phyloP scores from a whole-genome alignment of 768 basidiomycete species.

The Trametes punicea region DNA sequence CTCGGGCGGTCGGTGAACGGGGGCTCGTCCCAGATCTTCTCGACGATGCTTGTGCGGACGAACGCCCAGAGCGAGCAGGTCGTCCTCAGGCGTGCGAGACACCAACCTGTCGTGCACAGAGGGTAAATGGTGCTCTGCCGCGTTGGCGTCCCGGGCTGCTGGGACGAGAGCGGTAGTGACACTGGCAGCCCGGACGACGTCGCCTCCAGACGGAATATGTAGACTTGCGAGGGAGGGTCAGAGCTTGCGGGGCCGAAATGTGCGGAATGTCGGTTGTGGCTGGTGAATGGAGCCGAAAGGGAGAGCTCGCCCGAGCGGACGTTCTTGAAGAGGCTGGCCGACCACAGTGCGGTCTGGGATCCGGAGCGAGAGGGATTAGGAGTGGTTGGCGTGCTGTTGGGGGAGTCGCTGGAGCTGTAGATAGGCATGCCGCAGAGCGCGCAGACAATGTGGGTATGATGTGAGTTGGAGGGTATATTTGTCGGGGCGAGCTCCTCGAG shows the following conservation, averaged over 20 bases:
- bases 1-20: conserved; percentile 16
- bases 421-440: conserved; percentile 73
- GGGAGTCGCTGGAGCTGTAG: conserved; percentile 36
- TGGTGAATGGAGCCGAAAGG: neutral
- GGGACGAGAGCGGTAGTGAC: conserved; percentile 23
- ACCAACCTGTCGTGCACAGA: conserved; percentile 83
- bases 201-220: conserved; percentile 62
- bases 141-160: conserved; percentile 26
- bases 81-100: conserved; percentile 72
- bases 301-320: conserved; percentile 36
- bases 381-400: conserved; percentile 24
- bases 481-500: conserved; percentile 50
- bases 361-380: conserved; percentile 34
- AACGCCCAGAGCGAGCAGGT: conserved; percentile 93
- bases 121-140: conserved; percentile 60
- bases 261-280: conserved; percentile 7
- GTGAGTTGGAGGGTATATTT: conserved; percentile 43
- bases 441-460: conserved; percentile 58
- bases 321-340: conserved; percentile 60
- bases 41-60: conserved; percentile 75
- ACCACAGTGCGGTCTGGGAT: conserved; percentile 42
- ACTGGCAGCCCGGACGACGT: conserved; percentile 29
- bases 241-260: conserved; percentile 26
- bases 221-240: conserved; percentile 44
- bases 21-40: conserved; percentile 84